A percentile compares a stretch with the other conserved stretches of the same genome.
phyloP scores from a whole-genome alignment of 495 filamentous ascomycete species.

The Echria macrotheca region DNA sequence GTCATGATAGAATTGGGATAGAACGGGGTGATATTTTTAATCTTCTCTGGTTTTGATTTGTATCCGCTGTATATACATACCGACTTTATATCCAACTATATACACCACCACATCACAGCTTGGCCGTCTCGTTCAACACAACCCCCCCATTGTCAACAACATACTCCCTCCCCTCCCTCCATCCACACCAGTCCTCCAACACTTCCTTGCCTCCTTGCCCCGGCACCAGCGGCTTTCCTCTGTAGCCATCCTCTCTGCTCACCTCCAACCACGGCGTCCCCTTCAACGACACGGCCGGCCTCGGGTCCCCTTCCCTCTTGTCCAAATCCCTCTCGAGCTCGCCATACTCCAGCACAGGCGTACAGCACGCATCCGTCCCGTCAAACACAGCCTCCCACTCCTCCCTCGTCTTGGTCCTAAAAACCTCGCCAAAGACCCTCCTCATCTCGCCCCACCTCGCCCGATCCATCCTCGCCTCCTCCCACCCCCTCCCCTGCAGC shows the following conservation, averaged over 20 bases:
- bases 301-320: slow-evolving; percentile 60
- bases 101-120: slow-evolving; percentile 41
- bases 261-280: slow-evolving; percentile 59
- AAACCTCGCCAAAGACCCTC: slow-evolving; percentile 53
- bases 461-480: slow-evolving; percentile 48
- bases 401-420: slow-evolving; percentile 64
- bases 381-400: slow-evolving; percentile 88
- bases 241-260: slow-evolving; percentile 57
- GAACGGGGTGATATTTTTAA: too few relatives aligned
- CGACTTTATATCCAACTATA: too few relatives aligned
- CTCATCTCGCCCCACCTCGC: slow-evolving; percentile 60
- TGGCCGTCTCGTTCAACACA: slow-evolving; percentile 44
- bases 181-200: slow-evolving; percentile 71
- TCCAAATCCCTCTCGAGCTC: slow-evolving; percentile 60
- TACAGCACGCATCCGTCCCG: slow-evolving; percentile 86
- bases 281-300: slow-evolving; percentile 65
- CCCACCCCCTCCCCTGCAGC: slow-evolving; percentile 48
- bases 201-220: slow-evolving; percentile 67
- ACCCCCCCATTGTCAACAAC: slow-evolving; percentile 56
- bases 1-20: too few relatives aligned
- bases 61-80: too few relatives aligned
- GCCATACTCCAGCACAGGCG: slow-evolving; percentile 68
- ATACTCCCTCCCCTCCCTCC: slow-evolving; percentile 66
- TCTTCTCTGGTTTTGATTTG: too few relatives aligned
- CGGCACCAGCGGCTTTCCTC: slow-evolving; percentile 50